Percentiles rank a stretch among this genome's conserved stretches.
Evolutionary conservation across 2,329 filamentous ascomycete species (phyloP).

Genomic region (Paraconiothyrium brasiliense): DNA sequence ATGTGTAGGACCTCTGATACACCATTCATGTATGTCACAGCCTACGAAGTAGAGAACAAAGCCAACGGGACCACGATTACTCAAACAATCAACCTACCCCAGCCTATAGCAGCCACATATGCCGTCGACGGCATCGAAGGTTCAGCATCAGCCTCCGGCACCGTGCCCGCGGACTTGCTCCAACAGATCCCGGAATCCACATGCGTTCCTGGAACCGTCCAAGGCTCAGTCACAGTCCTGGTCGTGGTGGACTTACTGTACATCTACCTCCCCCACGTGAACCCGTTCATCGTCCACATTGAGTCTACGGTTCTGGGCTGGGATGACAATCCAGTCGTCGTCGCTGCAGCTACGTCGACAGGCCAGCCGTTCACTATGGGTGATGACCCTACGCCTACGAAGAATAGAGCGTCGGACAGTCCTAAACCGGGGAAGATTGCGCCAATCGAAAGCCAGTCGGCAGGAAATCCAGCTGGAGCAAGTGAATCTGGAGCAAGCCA

Average conservation of each 20-base stretch:
- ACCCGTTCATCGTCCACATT: slow-evolving; percentile 40
- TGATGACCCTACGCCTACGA: slow-evolving; percentile 21
- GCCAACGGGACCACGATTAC: slow-evolving; percentile 44
- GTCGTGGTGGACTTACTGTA: slow-evolving; percentile 54
- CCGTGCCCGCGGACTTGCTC: slow-evolving; percentile 50
- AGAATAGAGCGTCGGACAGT: not conserved
- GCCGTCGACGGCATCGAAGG: slow-evolving; percentile 41
- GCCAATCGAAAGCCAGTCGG: not conserved
- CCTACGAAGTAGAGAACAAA: slow-evolving; percentile 53
- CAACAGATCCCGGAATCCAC: slow-evolving; percentile 42
- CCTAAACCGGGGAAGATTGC: not conserved
- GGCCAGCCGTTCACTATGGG: slow-evolving; percentile 25
- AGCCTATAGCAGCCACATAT: slow-evolving; percentile 51
- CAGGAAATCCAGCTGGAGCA: not conserved
- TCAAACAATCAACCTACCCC: slow-evolving; percentile 44
- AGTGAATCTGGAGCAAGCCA: not conserved
- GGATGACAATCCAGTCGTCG: slow-evolving; percentile 28
- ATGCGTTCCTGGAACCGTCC: slow-evolving; percentile 48
- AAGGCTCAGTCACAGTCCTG: slow-evolving; percentile 54
- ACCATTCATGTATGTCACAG: slow-evolving; percentile 55
- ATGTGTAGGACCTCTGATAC: slow-evolving; percentile 44
- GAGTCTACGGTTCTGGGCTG: slow-evolving; percentile 43
- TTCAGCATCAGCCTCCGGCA: slow-evolving; percentile 36
- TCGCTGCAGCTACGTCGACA: slow-evolving; percentile 20
- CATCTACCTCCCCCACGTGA: slow-evolving; percentile 23